A percentile compares a stretch with the other conserved stretches of the same genome.
phyloP scores from a whole-genome alignment of 768 basidiomycete species.

The Podaxis sp. region DNA sequence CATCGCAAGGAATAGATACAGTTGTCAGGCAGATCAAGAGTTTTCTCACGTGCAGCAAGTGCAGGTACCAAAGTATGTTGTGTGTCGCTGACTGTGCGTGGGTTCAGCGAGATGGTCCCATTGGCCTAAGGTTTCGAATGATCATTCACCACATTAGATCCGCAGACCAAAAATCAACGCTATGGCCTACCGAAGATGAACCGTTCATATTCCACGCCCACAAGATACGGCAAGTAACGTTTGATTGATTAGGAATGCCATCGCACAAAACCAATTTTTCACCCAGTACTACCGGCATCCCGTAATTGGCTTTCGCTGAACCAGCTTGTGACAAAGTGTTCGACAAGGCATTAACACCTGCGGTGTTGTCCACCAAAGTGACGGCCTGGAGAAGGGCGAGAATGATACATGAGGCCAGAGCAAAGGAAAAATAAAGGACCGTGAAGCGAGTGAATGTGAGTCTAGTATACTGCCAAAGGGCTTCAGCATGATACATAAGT shows the following conservation, averaged over 20 bases:
- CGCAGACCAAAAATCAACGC: not conserved
- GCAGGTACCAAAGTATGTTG: not conserved
- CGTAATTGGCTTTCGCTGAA: conserved; percentile 25
- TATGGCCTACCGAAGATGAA: not conserved
- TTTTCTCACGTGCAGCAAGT: not conserved
- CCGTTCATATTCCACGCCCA: not conserved
- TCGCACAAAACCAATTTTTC: conserved; percentile 32
- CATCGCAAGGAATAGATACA: conserved; percentile 43
- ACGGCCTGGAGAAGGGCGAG: conserved; percentile 37
- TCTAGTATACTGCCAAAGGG: conserved; percentile 34
- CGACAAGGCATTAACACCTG: conserved; percentile 27
- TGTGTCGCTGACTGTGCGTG: not conserved
- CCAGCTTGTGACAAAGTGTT: conserved; percentile 4
- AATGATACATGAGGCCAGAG: conserved; percentile 34
- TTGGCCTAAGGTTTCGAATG: not conserved
- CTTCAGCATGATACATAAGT: not conserved
- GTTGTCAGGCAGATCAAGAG: conserved; percentile 5
- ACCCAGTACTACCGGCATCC: conserved; percentile 20
- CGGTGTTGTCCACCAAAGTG: conserved; percentile 31
- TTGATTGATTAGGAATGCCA: conserved; percentile 28
- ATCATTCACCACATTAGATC: not conserved
- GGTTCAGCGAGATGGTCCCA: not conserved
- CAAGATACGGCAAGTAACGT: conserved; percentile 21
- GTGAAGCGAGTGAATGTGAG: conserved; percentile 48
- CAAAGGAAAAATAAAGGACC: conserved; percentile 42